Evolutionary conservation across 805 yeast species (phyloP).

Genomic region (Candida coleopterorum): DNA sequence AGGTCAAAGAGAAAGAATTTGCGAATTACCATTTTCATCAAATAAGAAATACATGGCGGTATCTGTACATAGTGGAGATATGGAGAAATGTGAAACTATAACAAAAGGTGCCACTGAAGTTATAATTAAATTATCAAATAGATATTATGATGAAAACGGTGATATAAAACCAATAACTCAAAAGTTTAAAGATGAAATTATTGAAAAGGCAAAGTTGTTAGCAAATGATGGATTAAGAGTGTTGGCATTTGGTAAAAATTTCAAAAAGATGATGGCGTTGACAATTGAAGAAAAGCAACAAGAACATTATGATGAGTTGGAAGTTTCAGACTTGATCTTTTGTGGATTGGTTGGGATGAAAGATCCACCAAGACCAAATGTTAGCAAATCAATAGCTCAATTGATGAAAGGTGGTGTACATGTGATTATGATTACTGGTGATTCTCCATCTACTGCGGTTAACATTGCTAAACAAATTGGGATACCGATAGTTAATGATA

Average conservation of each 20-base stretch:
- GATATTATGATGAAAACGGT: slow-evolving; percentile 56
- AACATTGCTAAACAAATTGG: slow-evolving; percentile 89
- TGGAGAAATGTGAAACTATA: slow-evolving; percentile 51
- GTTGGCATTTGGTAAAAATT: slow-evolving; percentile 66
- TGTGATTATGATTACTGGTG: slow-evolving; percentile 98
- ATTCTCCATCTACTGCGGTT: slow-evolving; percentile 79
- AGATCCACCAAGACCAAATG: slow-evolving; percentile 95
- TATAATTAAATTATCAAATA: slow-evolving; percentile 56
- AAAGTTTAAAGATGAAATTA: slow-evolving; percentile 42
- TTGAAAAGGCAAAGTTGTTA: slow-evolving; percentile 53
- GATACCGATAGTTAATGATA: slow-evolving; percentile 64
- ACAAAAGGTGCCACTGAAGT: slow-evolving; percentile 92
- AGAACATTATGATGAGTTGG: too few relatives aligned
- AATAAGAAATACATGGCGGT: slow-evolving; percentile 89
- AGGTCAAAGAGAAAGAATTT: slow-evolving; percentile 49
- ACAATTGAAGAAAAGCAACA: slow-evolving; percentile 24
- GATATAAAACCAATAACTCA: slow-evolving; percentile 54
- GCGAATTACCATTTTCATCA: slow-evolving; percentile 84
- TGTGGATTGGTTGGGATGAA: slow-evolving; percentile 92
- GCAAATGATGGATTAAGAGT: slow-evolving; percentile 86
- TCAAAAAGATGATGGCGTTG: slow-evolving; percentile 25
- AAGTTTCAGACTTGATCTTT: slow-evolving; percentile 62
- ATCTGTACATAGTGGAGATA: slow-evolving; percentile 54
- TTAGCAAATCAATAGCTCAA: slow-evolving; percentile 65
- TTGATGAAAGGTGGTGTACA: slow-evolving; percentile 91